These are phyloP conservation scores for Yamadazyma triangularis DNA, from an alignment of 1,139 yeast genomes.

Conservation along the genomic window DNA sequence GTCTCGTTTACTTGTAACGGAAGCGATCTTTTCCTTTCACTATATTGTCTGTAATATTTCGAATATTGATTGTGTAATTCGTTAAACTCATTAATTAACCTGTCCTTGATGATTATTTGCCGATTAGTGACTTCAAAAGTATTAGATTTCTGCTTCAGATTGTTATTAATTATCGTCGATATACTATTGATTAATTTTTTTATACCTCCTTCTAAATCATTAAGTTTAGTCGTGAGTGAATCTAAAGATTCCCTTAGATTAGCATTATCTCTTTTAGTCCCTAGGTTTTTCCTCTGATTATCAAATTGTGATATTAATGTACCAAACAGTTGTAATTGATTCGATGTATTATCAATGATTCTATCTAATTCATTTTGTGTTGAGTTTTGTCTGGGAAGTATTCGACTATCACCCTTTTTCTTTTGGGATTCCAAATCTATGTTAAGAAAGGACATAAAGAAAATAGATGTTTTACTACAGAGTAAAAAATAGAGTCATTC, in stretches of 20 bases:
- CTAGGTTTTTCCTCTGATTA: constrained; percentile 45
- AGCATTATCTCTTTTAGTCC: constrained; percentile 49
- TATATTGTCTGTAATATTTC: constrained; percentile 21
- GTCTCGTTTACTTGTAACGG: constrained; percentile 21
- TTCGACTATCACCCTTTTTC: constrained; percentile 3
- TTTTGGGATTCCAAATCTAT: constrained; percentile 55
- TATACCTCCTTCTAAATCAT: constrained; percentile 31
- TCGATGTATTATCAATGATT: constrained; percentile 32
- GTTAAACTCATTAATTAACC: constrained; percentile 32
- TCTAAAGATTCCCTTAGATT: constrained; percentile 39
- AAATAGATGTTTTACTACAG: no score
- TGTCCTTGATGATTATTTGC: constrained; percentile 38
- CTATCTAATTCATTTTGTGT: constrained; percentile 24
- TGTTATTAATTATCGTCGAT: constrained; percentile 30
- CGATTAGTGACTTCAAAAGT: constrained; percentile 26
- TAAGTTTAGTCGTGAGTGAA: constrained; percentile 20
- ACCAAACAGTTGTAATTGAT: constrained; percentile 47
- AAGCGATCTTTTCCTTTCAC: constrained; percentile 26
- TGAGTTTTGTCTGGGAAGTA: constrained; percentile 5
- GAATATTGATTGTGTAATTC: constrained; percentile 36
- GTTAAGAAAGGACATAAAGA: constrained; percentile 64
- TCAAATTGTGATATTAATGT: constrained; percentile 46
- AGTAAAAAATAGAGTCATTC: background rate
- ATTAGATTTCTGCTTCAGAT: constrained; percentile 14
- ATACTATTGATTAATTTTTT: constrained; percentile 26